Base-by-base conservation (phyloP, 495 filamentous ascomycete genomes). In the Aspergillus baeticus region DNA sequence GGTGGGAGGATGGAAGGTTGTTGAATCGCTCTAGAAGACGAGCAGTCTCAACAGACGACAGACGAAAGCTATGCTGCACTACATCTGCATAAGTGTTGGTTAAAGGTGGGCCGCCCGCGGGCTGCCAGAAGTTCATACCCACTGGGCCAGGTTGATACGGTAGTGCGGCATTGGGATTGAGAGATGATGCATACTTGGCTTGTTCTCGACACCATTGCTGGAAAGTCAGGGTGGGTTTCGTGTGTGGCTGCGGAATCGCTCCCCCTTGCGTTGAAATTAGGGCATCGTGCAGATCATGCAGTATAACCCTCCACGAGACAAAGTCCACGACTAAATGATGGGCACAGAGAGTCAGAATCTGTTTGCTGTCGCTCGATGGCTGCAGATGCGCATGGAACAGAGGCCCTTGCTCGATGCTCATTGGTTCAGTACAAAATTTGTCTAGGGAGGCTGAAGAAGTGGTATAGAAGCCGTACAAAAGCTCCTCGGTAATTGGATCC, bases 161-260 rank as follows among this genome's bases (percentile, higher is more conserved):
- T 7, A 53, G 29, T 8, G 44, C 51, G 20, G 38, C 21, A 13
- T 53, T 15, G 8, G 37, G 51, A 21, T 34, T 17, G 20, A 53
- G 51, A 34, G 51, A 35, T 3, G n/a, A 33, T 10, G 51, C 51
- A 22, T 44, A 44, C n/a, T 44, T 33, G 6, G 10, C 15, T 26
- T 53, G 38, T 15, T 53, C 37, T 1, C 51, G 38, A 44, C 51
- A 53, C 51, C 51, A 53, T 26, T 53, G 51, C 23, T 53, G 51
- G 17, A 53, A 53, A 15, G 51, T 53, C 7, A 53, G 51, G 1
- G 51, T 35, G 11, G 51, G 17, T 17, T 23, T 22, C 17, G 23
- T n/a, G 11, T 6, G 23, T 11, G 47, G 21, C 8, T 18, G 6
- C 37, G 13, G 17, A 31, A 5, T 6, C 21, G 17, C 10, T 10